Conservation (phyloP, 305 asterid genomes). For the Fraxinus ornus region DNA sequence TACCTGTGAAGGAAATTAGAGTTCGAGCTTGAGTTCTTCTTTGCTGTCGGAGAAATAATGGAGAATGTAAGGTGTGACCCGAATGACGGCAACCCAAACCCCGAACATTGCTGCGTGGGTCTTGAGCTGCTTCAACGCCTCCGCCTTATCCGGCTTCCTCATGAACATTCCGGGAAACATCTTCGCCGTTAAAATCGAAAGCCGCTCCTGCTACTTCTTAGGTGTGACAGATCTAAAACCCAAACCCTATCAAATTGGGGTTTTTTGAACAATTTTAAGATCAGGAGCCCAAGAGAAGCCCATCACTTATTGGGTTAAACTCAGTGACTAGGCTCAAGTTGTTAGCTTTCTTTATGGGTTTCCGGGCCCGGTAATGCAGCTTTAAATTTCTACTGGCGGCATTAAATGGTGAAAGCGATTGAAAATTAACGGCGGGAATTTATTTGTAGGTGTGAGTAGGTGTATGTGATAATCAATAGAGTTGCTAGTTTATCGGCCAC, state of each 20-base stretch:
- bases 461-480: neutral
- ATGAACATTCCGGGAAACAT: constrained; percentile 91
- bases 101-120: constrained; percentile 74
- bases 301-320: neutral
- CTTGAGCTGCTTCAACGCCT: constrained; percentile 86
- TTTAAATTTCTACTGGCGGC: neutral
- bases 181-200: constrained; percentile 23
- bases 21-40: constrained; percentile 64
- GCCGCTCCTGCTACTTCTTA: neutral
- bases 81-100: constrained; percentile 74
- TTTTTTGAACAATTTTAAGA: neutral
- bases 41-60: constrained; percentile 66
- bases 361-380: neutral
- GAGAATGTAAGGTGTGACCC: constrained; percentile 72
- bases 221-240: constrained; percentile 27
- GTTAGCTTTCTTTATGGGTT: neutral
- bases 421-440: neutral
- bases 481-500: no score
- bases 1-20: constrained; percentile 36
- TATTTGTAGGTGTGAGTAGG: neutral
- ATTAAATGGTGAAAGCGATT: neutral
- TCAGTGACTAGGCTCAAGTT: neutral
- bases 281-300: neutral
- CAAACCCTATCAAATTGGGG: constrained; percentile 18
- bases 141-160: constrained; percentile 82